Conservation (phyloP, 805 yeast genomes). For the Saturnispora quitensis region DNA sequence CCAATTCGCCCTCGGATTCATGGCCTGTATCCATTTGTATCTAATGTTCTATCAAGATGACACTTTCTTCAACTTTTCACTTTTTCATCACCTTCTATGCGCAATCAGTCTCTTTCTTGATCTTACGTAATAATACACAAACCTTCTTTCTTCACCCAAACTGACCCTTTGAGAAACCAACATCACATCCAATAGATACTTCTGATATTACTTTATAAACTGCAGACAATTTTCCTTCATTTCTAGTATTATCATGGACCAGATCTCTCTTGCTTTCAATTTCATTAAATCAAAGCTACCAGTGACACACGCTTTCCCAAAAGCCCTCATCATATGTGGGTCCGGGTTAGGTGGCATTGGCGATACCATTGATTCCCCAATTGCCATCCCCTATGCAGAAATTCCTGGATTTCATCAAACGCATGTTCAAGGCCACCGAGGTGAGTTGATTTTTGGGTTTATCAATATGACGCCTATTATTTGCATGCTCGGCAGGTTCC, state of each 20-base stretch:
- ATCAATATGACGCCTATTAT: conserved; percentile 72
- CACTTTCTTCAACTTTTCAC: neutral
- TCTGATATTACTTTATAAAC: neutral
- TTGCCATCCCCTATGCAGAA: conserved; percentile 49
- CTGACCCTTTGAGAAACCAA: neutral
- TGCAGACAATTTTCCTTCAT: neutral
- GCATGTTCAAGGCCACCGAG: conserved; percentile 88
- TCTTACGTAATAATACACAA: neutral
- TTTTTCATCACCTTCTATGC: neutral
- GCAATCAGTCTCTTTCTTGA: neutral
- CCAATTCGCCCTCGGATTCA: conserved; percentile 12
- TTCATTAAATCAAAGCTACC: conserved; percentile 2
- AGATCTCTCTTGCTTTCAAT: neutral
- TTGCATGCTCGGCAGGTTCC: conserved; percentile 91
- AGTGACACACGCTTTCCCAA: conserved; percentile 32
- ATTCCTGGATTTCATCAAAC: conserved; percentile 78
- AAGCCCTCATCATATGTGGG: conserved; percentile 80
- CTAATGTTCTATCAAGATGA: neutral
- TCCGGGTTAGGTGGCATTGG: conserved; percentile 90
- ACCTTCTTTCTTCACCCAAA: neutral
- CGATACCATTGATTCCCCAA: conserved; percentile 20
- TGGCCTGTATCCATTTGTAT: neutral
- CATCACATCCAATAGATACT: neutral
- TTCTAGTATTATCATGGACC: neutral
- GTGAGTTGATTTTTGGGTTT: conserved; percentile 68